phyloP scores from a whole-genome alignment of 106 monocot species.

The Phalaenopsis equestris region DNA sequence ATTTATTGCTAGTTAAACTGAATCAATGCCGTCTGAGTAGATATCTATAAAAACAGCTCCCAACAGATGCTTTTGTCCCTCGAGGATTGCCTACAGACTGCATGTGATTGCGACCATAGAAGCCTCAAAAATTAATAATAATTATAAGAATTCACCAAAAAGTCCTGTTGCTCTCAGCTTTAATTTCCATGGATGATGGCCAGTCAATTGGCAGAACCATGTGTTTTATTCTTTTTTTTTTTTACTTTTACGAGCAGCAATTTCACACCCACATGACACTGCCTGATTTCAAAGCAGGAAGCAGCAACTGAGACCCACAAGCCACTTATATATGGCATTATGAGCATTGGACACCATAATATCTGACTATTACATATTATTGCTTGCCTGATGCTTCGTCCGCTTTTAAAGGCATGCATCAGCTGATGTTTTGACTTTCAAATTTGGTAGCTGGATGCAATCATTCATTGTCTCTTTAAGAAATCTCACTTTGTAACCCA shows the following conservation, averaged over 20 bases:
- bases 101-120: constrained; percentile 1
- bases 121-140: neutral
- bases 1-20: neutral
- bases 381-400: too few relatives aligned
- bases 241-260: neutral
- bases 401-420: neutral
- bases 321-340: neutral
- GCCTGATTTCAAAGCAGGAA: neutral
- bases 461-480: neutral
- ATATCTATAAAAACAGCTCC: neutral
- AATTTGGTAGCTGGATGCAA: neutral
- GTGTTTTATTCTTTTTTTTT: neutral
- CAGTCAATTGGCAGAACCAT: neutral
- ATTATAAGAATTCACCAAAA: neutral
- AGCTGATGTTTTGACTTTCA: neutral
- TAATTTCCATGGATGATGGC: neutral
- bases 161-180: neutral
- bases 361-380: too few relatives aligned
- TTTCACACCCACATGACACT: neutral
- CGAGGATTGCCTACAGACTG: neutral
- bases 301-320: neutral
- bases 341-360: too few relatives aligned
- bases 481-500: neutral
- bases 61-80: neutral
- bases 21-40: neutral